A percentile compares a stretch with the other conserved stretches of the same genome.
phyloP scores from a whole-genome alignment of 1,284 basidiomycete genomes.

The Xerocomus nothofagi region DNA sequence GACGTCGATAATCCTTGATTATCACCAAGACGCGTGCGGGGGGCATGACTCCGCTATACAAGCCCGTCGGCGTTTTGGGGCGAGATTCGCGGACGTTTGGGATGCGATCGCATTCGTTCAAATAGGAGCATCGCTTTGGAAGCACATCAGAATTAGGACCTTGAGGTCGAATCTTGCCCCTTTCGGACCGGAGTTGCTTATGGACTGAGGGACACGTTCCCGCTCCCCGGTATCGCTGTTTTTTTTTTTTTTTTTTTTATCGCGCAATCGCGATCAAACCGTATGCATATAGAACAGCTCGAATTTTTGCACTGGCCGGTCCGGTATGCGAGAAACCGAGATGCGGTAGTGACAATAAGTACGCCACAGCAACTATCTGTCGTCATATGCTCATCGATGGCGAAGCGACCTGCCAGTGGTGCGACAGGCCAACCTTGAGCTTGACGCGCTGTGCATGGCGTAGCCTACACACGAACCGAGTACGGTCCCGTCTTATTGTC shows the following conservation, averaged over 20 bases:
- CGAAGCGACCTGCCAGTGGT: no score
- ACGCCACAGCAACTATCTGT: no score
- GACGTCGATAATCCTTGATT: constrained; percentile 1
- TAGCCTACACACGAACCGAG: neutral
- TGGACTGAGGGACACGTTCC: neutral
- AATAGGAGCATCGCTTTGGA: neutral
- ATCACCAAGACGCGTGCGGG: neutral
- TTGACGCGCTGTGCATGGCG: neutral
- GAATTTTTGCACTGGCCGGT: no score
- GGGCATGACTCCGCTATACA: neutral
- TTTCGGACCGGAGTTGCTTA: no score
- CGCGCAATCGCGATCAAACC: neutral
- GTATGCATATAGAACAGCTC: neutral
- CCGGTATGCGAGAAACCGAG: no score
- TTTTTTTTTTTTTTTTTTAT: neutral
- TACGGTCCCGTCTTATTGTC: constrained; percentile 11
- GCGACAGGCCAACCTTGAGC: no score
- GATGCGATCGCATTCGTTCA: no score
- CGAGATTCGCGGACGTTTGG: neutral
- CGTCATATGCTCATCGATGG: no score
- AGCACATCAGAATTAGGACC: neutral
- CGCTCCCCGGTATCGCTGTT: neutral
- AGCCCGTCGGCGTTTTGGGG: neutral
- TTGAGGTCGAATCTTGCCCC: no score
- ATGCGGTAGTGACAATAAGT: no score